Percentiles rank a stretch among this genome's conserved stretches.
phyloP scores from a whole-genome alignment of 192 early-diverging fungal genomes.

The Coemansia asiatica region DNA sequence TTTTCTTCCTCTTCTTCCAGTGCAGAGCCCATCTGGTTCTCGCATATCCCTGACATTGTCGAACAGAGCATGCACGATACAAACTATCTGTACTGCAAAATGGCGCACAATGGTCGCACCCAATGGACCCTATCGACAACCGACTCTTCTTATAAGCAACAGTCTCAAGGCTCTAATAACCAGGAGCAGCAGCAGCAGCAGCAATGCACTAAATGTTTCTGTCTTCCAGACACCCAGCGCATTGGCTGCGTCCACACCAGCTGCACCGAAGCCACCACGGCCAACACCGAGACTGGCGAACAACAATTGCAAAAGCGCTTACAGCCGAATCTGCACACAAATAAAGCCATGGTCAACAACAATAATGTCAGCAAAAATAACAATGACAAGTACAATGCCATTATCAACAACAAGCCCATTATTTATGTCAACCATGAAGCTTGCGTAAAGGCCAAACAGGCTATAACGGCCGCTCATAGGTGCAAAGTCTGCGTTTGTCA shows the following conservation, averaged over 20 bases:
- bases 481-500: conserved; percentile 24
- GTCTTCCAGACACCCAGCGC: conserved; percentile 34
- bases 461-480: conserved; percentile 1
- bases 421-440: conserved; percentile 42
- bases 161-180: not conserved
- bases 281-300: no score
- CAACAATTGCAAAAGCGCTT: no score
- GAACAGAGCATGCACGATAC: conserved; percentile 19
- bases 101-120: conserved; percentile 33
- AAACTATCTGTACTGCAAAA: conserved; percentile 33
- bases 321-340: conserved; percentile 5
- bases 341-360: no score
- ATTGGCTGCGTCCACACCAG: conserved; percentile 24
- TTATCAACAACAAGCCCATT: not conserved
- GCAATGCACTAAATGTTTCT: conserved; percentile 35
- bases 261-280: conserved; percentile 1
- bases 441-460: conserved; percentile 28
- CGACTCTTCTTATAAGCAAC: not conserved
- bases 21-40: conserved; percentile 31
- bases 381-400: no score
- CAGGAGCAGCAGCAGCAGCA: not conserved
- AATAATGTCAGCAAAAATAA: no score
- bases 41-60: conserved; percentile 12
- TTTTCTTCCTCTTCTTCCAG: no score
- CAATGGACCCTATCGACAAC: conserved; percentile 17